Base-by-base conservation (phyloP, 768 basidiomycete genomes). In the Galerina sulciceps region DNA sequence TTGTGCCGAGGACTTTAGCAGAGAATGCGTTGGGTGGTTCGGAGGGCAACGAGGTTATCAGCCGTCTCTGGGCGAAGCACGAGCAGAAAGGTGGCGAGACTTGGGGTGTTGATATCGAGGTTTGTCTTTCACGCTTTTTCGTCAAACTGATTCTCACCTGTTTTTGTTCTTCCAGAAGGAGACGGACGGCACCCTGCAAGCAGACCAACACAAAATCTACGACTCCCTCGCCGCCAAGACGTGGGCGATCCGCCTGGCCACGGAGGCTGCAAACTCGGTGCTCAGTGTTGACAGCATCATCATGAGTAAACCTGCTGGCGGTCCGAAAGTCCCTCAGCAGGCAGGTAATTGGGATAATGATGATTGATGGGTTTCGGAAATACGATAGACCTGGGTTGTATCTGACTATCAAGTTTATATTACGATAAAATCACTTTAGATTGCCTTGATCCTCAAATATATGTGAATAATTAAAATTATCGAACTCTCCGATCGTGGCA, bases 251-350 rank as follows among this genome's bases (percentile, higher is more conserved):
- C 81, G 84, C 57, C 83, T 95, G n/a, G 95, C 90, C 14, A 94
- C 94, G 0, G 94, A 97, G 69, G 93, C 94, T 15, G 94, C 95
- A 1, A 83, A 91, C 40, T 89, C 93, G 0, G 92, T 97, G 31
- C 85, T 99, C 54, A 91, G 90, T 61, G 97, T 99, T 6, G 97
- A 99, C 75, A 94, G 92, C 69, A 98, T 99, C 71, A 97, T 98
- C 78, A 94, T 96, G 86, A 93, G 91, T 77, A 94, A 93, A 70
- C 90, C 91, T n/a, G 91, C 92, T 0, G 91, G 92, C 31, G 91
- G 92, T 48, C 92, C 91, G 47, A 94, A 93, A 71, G 79, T 94
- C 48, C 92, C 92, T 53, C 91, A 94, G 68, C 93, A 94, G 71
- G 81, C 89, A 38, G 87, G 91, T 6, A 91, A 92, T 70, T 94